phyloP scores from a whole-genome alignment of 257 asterid species.

The Asclepias syriaca region DNA sequence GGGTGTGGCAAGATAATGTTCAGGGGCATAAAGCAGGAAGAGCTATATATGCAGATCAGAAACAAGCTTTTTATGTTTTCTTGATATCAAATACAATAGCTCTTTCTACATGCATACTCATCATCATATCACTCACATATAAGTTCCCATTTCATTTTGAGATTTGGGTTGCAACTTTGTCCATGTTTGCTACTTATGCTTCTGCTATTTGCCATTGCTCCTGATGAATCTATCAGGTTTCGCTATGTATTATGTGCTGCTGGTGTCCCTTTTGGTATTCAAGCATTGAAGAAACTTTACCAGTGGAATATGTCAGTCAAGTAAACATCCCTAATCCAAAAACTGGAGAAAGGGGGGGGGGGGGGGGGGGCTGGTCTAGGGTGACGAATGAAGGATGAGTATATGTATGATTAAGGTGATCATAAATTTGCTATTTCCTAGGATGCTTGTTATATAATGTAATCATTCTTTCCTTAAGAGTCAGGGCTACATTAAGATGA shows the following conservation, averaged over 20 bases:
- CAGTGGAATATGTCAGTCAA: background rate
- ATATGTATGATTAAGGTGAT: background rate
- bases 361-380: background rate
- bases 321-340: background rate
- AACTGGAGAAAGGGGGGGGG: too few relatives aligned
- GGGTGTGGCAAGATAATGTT: conserved; percentile 50
- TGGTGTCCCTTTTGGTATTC: conserved; percentile 24
- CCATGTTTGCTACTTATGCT: conserved; percentile 33
- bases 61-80: conserved; percentile 13
- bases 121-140: conserved; percentile 23
- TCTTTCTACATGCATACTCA: conserved; percentile 22
- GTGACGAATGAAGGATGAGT: background rate
- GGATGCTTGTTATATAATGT: background rate
- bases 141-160: conserved; percentile 32
- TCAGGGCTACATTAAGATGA: background rate
- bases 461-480: background rate
- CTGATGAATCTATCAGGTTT: conserved; percentile 19
- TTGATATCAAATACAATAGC: conserved; percentile 28
- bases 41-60: conserved; percentile 38
- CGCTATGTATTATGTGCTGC: conserved; percentile 22
- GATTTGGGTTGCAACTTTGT: conserved; percentile 27
- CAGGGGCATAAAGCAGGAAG: conserved; percentile 33
- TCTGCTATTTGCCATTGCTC: conserved; percentile 28
- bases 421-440: background rate
- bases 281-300: conserved; percentile 15